Conservation (phyloP, 2,329 filamentous ascomycete genomes). For the Aspergillus jensenii region DNA sequence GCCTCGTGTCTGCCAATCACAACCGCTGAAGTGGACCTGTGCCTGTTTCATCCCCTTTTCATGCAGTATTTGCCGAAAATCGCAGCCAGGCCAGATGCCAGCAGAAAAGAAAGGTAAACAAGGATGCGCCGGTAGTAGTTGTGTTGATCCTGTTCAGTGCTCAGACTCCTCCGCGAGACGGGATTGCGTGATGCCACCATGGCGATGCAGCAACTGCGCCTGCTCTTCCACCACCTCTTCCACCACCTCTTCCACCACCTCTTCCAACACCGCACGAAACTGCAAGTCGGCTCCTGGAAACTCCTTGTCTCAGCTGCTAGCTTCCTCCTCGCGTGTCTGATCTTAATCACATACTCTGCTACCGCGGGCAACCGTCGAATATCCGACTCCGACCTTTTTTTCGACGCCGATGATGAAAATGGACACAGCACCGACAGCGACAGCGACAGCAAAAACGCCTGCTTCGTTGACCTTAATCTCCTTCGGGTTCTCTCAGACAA, state of each 20-base stretch:
- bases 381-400: neutral
- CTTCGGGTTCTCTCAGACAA: conserved; percentile 16
- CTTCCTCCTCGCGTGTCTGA: conserved; percentile 6
- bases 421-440: neutral
- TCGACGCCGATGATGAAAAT: neutral
- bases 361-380: neutral
- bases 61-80: neutral
- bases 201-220: conserved; percentile 16
- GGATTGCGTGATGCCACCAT: conserved; percentile 12
- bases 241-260: conserved; percentile 10
- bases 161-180: neutral
- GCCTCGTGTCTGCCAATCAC: conserved; percentile 8
- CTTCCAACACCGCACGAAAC: conserved; percentile 10
- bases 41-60: conserved; percentile 12
- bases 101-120: neutral
- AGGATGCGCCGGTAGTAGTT: neutral
- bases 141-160: neutral
- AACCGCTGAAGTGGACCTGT: conserved; percentile 1
- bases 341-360: conserved; percentile 11
- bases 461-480: conserved; percentile 19
- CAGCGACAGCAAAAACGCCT: conserved; percentile 3
- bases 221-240: conserved; percentile 9
- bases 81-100: neutral
- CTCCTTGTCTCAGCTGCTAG: conserved; percentile 8
- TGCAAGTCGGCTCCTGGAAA: conserved; percentile 4